Base-by-base conservation (phyloP, 768 basidiomycete species). In the Steccherinum ochraceum region DNA sequence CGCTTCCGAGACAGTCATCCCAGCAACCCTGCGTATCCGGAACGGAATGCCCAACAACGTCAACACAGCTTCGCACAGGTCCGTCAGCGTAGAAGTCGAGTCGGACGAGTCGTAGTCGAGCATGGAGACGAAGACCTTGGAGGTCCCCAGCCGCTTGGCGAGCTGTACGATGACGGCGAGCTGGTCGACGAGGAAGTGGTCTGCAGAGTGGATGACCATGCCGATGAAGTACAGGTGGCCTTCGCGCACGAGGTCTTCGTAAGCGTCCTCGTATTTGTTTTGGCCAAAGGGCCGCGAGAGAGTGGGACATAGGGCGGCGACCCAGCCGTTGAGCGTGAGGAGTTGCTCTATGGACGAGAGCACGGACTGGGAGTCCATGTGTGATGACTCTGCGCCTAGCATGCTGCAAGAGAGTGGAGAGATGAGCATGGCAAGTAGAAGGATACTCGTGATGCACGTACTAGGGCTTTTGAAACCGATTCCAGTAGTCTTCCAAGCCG, bases 161-260 rank as follows among this genome's bases (percentile, higher is more conserved):
- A 99, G 80, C 65, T 99, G 96, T 7, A 99, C 89, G 57, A 99
- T 98, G 59, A 96, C 91, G 18, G 96, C 92, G 43, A 99, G 84
- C 66, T 99, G 96, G 71, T 98, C 96, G 57, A 97, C 90, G 49
- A 98, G 81, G 72, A 99, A 99, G 66, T 99, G 96, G 73, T 99
- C 96, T 2, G 96, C 96, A 3, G 93, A 95, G 67, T 99, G 95
- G 42, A 99, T 89, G 56, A 94, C 81, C 58, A 98, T 87, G 51
- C 92, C 94, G 56, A 99, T 79, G 66, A 86, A 99, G 74, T 97
- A 99, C 16, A 97, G 75, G 57, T 87, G 84, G 58, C 90, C 84
- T 48, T 86, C 79, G 26, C 76, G 77, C 21, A 86, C 82, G 54
- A 99, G 83, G 67, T 94, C 93, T 59, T 92, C 89, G 66, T 93